Evolutionary conservation across 768 basidiomycete species (phyloP), one percentile per base, ranked within the genome.

Genomic region (Cantharellus anzutake): DNA sequence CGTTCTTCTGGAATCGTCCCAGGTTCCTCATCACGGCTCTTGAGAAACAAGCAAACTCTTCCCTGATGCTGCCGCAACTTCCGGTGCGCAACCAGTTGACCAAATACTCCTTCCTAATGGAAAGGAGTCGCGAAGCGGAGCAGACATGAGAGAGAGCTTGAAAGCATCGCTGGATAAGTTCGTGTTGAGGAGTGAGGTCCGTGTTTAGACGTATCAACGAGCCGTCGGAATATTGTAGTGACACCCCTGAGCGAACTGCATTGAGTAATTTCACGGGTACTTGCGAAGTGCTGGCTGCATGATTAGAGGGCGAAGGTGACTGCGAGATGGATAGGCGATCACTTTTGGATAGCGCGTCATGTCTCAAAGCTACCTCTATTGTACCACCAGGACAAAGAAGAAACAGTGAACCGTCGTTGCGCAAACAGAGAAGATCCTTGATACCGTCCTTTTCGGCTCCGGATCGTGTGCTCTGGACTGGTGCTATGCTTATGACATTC

Each of bases 111-210:
- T 70, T 67, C 65, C 87, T 80, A 2, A 87, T 65, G 14, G 68
- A 65, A 63, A 81, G 84, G 48, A 79, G 77, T 2, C 74, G 68
- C 11, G 81, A 76, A 0, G 73, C 63, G 1, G 84, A 78, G 11
- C 92, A 65, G 5, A 78, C 74, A 34, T 80, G 71, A 0, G 87
- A 76, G 3, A 93, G 73, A 4, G 79, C 73, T 53, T 79, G 75
- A 51, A 94, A 70, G 59, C 78, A 80, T 59, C 79, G 77, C 37
- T 67, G 69, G 4, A 82, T 82, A 14, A 90, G 72, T 3, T 66
- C 63, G 64, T 83, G 78, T 48, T 72, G 71, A 0, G 84, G 78
- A 4, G 74, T 68, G 60, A 84, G 71, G 64, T 83, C 77, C 20
- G 87, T 71, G 14, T 74, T 73, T 3, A 74, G 71, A 0, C 77